These are phyloP conservation scores for Nitzschia putrida DNA, from an alignment of 108 stramenopile genomes.

Conservation along the genomic window DNA sequence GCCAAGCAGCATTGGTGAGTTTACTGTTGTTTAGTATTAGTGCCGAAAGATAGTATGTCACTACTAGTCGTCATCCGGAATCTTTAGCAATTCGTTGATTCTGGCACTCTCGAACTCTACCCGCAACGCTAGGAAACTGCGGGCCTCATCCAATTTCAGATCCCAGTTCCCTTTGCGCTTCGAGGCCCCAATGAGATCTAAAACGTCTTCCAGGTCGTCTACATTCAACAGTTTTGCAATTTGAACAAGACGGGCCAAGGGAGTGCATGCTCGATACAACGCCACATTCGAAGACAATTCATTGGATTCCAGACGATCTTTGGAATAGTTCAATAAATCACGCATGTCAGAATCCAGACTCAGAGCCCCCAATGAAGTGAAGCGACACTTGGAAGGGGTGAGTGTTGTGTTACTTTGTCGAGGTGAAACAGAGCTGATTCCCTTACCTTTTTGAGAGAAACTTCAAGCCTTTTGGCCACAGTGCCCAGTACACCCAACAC, in stretches of 20 bases:
- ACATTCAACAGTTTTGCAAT: constrained; percentile 77
- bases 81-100: constrained; percentile 64
- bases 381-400: constrained; percentile 47
- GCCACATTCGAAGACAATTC: constrained; percentile 66
- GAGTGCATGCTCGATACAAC: constrained; percentile 62
- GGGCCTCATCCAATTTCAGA: constrained; percentile 78
- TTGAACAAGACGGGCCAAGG: constrained; percentile 75
- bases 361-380: constrained; percentile 78
- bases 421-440: too few relatives aligned
- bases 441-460: constrained; percentile 72
- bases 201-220: constrained; percentile 82
- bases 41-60: background rate
- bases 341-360: constrained; percentile 84
- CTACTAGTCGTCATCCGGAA: constrained; percentile 27
- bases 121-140: constrained; percentile 61
- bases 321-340: constrained; percentile 69
- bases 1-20: too few relatives aligned
- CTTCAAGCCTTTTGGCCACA: constrained; percentile 73
- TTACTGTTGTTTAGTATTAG: too few relatives aligned
- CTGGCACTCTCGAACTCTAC: constrained; percentile 76
- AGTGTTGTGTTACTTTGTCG: background rate
- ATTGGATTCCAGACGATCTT: constrained; percentile 61
- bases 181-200: constrained; percentile 76
- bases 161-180: constrained; percentile 86
- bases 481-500: constrained; percentile 69